Percentiles rank a stretch among this genome's conserved stretches.
Conservation (phyloP, 805 yeast genomes). For the Saturnispora saitoi region DNA sequence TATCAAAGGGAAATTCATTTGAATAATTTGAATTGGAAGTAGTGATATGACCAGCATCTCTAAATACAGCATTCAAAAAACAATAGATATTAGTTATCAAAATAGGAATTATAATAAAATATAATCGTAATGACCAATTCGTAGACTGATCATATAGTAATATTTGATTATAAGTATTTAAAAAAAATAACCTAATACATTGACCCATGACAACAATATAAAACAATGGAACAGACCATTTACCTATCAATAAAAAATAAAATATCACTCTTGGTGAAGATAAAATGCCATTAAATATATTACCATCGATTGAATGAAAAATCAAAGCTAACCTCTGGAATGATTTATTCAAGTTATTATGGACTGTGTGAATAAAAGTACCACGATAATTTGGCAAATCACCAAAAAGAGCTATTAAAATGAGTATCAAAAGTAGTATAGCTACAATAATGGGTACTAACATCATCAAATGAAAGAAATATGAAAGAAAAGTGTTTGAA, state of each 20-base stretch:
- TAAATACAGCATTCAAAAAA: conserved; percentile 32
- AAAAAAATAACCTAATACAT: conserved; percentile 22
- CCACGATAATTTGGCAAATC: conserved; percentile 36
- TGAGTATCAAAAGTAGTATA: conserved; percentile 11
- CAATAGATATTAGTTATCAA: conserved; percentile 28
- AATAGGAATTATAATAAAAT: conserved; percentile 25
- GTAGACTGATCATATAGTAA: conserved; percentile 9
- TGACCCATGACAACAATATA: conserved; percentile 31
- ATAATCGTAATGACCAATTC: conserved; percentile 11
- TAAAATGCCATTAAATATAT: conserved; percentile 19
- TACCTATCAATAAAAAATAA: conserved; percentile 16
- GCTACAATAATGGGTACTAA: conserved; percentile 3
- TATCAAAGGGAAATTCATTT: conserved; percentile 30
- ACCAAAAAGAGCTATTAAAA: conserved; percentile 37
- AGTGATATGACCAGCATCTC: conserved; percentile 35
- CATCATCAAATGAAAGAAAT: background rate
- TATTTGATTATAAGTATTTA: conserved; percentile 15
- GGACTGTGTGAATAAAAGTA: conserved; percentile 25
- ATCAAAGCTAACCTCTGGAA: background rate
- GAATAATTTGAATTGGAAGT: conserved; percentile 5
- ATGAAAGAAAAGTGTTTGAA: background rate
- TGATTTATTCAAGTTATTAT: conserved; percentile 11
- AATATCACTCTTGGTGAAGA: conserved; percentile 10
- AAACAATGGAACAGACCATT: conserved; percentile 39
- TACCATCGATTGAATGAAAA: conserved; percentile 19